Base-by-base conservation (phyloP, 257 asterid genomes). In the Solanum bulbocastanum region DNA sequence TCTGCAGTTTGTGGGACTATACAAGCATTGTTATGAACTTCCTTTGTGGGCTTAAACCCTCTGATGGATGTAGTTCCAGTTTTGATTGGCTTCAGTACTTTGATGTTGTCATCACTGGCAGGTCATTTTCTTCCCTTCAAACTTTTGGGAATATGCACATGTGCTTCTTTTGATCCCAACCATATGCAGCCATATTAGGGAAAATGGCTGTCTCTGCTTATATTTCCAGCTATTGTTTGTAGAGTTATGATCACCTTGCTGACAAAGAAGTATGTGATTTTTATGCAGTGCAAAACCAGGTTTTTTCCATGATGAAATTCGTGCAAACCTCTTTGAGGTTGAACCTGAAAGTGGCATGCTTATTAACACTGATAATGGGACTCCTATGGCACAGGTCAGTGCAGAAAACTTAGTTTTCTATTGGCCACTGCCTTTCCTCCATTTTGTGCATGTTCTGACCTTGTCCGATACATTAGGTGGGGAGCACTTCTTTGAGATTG, bases 1-100 rank as follows among this genome's bases (percentile, higher is more conserved):
- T 90, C 62, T 93, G 97, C 98, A 97, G 99, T 92, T 93, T 97
- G 82, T 97, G 99, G 99, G 99, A 97, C 91, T 97, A 96, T 86
- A 94, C 99, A 83, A 96, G 94, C 87, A 88, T 95, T 37, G 98
- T 97, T 37, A 97, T 97, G 99, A 96, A 94, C 96, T 97, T 95
- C 92, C 98, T 97, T 82, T 96, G 99, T 89, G 95, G 95, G 72
- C 89, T 93, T 25, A 85, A 89, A 86, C 79, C 92, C 75, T 89
- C 30, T 84, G 96, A 93, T 91, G 94, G 90, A 75, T 83, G 96
- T 85, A 85, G 91, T 74, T 87, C 92, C 94, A 92, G 75, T 85
- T 94, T 93, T 89, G 96, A 95, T 86, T 97, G 99, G 99, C 98
- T 97, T 86, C 90, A 88, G 87, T 92, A 94, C 93, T 97, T 97